These are phyloP conservation scores for Botrytis porri DNA, from an alignment of 2,329 filamentous ascomycete genomes.

Conservation along the genomic window DNA sequence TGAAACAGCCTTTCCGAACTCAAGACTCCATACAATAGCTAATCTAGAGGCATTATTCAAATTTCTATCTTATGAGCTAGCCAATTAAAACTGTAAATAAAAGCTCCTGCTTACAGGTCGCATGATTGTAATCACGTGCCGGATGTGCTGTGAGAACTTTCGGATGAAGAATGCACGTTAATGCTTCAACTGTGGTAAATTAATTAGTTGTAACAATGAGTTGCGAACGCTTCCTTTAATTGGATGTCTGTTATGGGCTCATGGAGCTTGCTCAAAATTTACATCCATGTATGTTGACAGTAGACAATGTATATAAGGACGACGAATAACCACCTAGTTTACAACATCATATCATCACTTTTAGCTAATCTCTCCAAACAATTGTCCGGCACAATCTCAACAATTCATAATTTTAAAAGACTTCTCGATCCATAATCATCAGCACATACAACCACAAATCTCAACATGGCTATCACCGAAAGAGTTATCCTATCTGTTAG, in stretches of 20 bases:
- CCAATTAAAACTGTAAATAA: not conserved
- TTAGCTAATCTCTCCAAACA: not conserved
- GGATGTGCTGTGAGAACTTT: not conserved
- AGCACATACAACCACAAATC: not conserved
- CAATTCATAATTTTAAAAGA: not conserved
- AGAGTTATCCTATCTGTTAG: slow-evolving; percentile 32
- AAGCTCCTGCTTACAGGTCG: not conserved
- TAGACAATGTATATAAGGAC: not conserved
- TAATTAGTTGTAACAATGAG: not conserved
- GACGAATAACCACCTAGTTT: no score
- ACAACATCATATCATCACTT: not conserved
- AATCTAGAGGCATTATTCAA: not conserved
- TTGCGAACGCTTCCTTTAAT: not conserved
- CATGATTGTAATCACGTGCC: not conserved
- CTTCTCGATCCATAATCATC: not conserved
- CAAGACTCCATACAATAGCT: not conserved
- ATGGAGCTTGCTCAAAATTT: not conserved
- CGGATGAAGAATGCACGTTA: not conserved
- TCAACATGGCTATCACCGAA: slow-evolving; percentile 29
- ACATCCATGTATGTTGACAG: not conserved
- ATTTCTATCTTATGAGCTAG: not conserved
- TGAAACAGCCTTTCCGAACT: not conserved
- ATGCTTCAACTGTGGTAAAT: not conserved
- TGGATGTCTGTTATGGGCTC: not conserved
- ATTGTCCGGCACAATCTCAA: not conserved